These are phyloP conservation scores for Aspergillus haitiensis DNA, from an alignment of 495 filamentous ascomycete genomes.

Conservation along the genomic window DNA sequence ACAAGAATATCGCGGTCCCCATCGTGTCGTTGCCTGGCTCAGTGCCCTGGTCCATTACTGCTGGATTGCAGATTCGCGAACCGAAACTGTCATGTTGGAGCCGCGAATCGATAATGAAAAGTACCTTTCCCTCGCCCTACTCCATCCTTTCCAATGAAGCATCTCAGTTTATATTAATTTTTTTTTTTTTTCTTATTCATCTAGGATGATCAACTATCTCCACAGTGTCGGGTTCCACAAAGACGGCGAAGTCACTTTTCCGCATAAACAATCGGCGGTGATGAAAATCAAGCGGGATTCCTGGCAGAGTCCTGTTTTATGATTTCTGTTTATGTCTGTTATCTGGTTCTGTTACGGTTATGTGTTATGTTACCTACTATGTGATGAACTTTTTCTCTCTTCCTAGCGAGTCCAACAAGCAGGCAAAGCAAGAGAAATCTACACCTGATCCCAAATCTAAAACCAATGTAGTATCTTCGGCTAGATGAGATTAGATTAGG, in stretches of 20 bases:
- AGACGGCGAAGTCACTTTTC: slow-evolving; percentile 82
- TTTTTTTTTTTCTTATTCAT: background rate
- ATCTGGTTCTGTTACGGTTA: background rate
- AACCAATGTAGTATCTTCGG: too few species aligned
- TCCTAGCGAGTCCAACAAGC: too few species aligned
- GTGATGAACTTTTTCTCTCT: too few species aligned
- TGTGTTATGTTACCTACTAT: too few species aligned
- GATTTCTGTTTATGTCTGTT: slow-evolving; percentile 23
- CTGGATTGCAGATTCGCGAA: slow-evolving; percentile 77
- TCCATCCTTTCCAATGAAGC: too few species aligned
- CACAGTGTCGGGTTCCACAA: slow-evolving; percentile 78
- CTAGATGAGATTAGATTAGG: too few species aligned
- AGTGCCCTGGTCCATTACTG: slow-evolving; percentile 82
- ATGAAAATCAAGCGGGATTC: slow-evolving; percentile 78
- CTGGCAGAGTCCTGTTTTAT: slow-evolving; percentile 80
- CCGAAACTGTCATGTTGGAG: slow-evolving; percentile 78
- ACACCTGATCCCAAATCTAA: too few species aligned
- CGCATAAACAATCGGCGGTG: slow-evolving; percentile 89
- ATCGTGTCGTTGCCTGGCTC: slow-evolving; percentile 77
- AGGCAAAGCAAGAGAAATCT: too few species aligned
- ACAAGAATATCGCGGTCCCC: slow-evolving; percentile 79
- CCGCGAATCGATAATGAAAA: slow-evolving; percentile 89
- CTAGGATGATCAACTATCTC: slow-evolving; percentile 77
- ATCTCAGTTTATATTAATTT: background rate
- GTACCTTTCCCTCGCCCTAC: too few species aligned